Evolutionary conservation across 192 early-diverging fungal genomes (phyloP), one percentile per base, ranked within the genome.

Genomic region (Helicostylum pulchrum): DNA sequence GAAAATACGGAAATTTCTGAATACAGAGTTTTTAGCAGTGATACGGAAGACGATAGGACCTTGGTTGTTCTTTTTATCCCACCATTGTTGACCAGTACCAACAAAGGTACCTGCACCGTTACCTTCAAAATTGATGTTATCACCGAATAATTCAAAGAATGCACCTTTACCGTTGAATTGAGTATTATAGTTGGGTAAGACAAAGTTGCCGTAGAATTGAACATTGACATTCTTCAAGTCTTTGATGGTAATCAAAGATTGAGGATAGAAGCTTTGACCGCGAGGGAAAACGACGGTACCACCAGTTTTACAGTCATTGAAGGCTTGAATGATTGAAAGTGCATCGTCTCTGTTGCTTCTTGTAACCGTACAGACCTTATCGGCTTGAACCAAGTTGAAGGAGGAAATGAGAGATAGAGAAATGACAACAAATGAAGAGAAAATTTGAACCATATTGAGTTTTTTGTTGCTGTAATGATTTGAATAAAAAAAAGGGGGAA

Each of bases 71-170:
- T 57, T 48, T 9, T 42, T 51, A 49, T 70, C 53, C 26, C 47
- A 62, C 65, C 65, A 67, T 1, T 19, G 48, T 52, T 67, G 65
- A 44, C 65, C 65, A 39, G 58, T 58, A 57, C 65, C 65, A 26
- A 51, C 26, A 8, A 67, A 51, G 21, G 65, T 60, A 52, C 65
- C 65, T 17, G 31, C 34, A 39, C 36, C 36, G 4, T 39, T 39
- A 32, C 65, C 65, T 26, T 30, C 26, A 48, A 57, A 67, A 11
- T 47, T 48, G 23, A 67, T 51, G 19, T 46, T 52, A 12, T 67
- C 65, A 20, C 65, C 65, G 1, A 32, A 26, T 5, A 67, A 19
- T 10, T 46, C 36, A 26, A 67, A 42, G 21, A 59, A 67, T n/a
- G 65, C 65, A 21, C 11, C 20, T 43, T 45, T 34, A 51, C 55